Conservation (phyloP, 1,284 basidiomycete species). For the Neolentinus lepideus region DNA sequence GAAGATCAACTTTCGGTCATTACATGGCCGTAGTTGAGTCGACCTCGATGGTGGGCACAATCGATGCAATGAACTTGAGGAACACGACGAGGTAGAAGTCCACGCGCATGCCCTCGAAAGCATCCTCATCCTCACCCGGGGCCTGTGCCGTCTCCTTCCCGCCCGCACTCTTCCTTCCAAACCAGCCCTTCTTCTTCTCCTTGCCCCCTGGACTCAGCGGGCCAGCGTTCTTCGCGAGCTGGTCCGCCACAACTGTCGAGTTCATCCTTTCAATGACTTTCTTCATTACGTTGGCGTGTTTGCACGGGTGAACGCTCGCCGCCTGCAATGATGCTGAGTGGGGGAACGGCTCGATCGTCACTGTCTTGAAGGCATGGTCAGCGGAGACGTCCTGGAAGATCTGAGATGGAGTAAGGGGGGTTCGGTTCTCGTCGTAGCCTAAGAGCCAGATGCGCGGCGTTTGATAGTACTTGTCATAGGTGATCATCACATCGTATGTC, state of each 20-base stretch:
- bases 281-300: constrained; percentile 99
- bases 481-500: constrained; percentile 99
- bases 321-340: constrained; percentile 81
- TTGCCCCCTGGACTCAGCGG: neutral
- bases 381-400: constrained; percentile 98
- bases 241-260: constrained; percentile 74
- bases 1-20: neutral
- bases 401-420: constrained; percentile 79
- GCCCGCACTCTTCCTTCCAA: constrained; percentile 62
- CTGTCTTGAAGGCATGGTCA: constrained; percentile 97
- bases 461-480: constrained; percentile 99
- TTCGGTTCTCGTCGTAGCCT: constrained; percentile 93
- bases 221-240: constrained; percentile 43
- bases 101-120: constrained; percentile 83
- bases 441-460: constrained; percentile 93
- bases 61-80: constrained; percentile 94
- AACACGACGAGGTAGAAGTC: constrained; percentile 96
- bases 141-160: constrained; percentile 43
- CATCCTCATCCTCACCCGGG: constrained; percentile 50
- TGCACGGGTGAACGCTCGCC: constrained; percentile 96
- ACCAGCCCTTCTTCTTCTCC: constrained; percentile 78
- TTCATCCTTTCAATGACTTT: constrained; percentile 99
- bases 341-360: constrained; percentile 97
- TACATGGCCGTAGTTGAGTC: constrained; percentile 71
- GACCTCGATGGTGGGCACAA: constrained; percentile 93